Conservation (phyloP, 2,329 filamentous ascomycete species). For the Phialocephala sp. region DNA sequence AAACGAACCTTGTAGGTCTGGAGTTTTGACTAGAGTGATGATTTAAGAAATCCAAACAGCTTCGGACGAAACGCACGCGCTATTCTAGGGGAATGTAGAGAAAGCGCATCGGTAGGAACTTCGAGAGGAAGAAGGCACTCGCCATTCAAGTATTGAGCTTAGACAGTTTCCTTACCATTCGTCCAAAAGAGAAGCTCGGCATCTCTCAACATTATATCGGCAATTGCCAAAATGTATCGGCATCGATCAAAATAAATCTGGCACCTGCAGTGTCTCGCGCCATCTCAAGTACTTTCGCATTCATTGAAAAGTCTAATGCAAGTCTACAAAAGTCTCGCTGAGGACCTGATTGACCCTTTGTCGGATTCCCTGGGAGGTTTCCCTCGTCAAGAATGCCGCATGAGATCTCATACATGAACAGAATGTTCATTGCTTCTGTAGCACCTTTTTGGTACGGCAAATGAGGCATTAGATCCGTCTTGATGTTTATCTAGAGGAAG, state of each 20-base stretch:
- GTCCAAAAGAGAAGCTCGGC: background rate
- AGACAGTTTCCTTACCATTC: background rate
- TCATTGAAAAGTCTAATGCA: constrained; percentile 41
- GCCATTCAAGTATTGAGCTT: background rate
- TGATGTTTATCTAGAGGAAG: constrained; percentile 75
- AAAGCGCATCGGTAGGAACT: background rate
- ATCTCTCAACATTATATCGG: too few relatives aligned
- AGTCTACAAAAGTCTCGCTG: constrained; percentile 38
- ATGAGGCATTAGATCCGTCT: constrained; percentile 19
- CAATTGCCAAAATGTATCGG: background rate
- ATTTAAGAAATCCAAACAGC: background rate
- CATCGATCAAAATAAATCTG: background rate
- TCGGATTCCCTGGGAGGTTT: constrained; percentile 22
- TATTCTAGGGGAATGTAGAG: background rate
- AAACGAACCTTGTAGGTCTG: too few relatives aligned
- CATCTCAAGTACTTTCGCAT: constrained; percentile 38
- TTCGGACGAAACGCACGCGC: background rate
- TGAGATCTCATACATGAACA: constrained; percentile 34
- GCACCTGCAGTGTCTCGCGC: background rate
- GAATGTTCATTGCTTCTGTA: constrained; percentile 35
- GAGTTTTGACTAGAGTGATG: too few relatives aligned
- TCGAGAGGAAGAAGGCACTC: background rate
- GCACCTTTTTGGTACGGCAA: constrained; percentile 20
- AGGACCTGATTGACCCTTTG: constrained; percentile 21
- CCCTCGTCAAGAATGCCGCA: constrained; percentile 22